Base-by-base conservation (phyloP, 139 green algal genomes). In the Zygnema cylindricum region DNA sequence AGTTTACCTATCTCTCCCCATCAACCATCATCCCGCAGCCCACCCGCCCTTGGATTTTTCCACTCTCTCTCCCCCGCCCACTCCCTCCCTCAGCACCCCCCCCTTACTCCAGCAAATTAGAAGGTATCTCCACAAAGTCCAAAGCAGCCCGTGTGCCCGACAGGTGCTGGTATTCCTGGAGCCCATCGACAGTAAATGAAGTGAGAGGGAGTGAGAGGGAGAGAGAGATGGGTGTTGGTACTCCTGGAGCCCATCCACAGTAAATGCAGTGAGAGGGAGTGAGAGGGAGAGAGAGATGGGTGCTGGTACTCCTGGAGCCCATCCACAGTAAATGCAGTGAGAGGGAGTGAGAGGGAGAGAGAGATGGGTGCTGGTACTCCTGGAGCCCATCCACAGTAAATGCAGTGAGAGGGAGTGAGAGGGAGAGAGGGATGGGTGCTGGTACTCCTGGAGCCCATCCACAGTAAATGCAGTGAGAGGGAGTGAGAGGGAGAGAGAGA, bases 71-170 rank as follows among this genome's bases (percentile, higher is more conserved):
- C n/a, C n/a, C n/a, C n/a, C n/a, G n/a, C n/a, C n/a, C n/a, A n/a
- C n/a, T n/a, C n/a, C n/a, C n/a, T n/a, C n/a, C n/a, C n/a, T n/a
- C n/a, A n/a, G n/a, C n/a, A n/a, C n/a, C n/a, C n/a, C n/a, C n/a
- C 75, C 1, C 85, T 84, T 73, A 91, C 93, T 98, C 95, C 54
- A 96, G 93, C 2, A 98, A 81, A 87, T 98, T 96, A 0, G 93
- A 96, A 23, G 96, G 95, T 7, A 97, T 86, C 92, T 98, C 96
- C 43, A 98, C 93, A 32, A 97, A 85, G 86, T 98, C 96, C 76
- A 97, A 91, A 0, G 95, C 91, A 33, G 94, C 95, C 23, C 96
- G 73, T 1, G 95, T 97, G 69, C 96, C 96, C 55, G 94, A 95
- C 30, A 98, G 81, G 92, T 98, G 96, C 86, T 98, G 96, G 79